Conservation (phyloP, 495 filamentous ascomycete species). For the Hypoxylon fuscum region DNA sequence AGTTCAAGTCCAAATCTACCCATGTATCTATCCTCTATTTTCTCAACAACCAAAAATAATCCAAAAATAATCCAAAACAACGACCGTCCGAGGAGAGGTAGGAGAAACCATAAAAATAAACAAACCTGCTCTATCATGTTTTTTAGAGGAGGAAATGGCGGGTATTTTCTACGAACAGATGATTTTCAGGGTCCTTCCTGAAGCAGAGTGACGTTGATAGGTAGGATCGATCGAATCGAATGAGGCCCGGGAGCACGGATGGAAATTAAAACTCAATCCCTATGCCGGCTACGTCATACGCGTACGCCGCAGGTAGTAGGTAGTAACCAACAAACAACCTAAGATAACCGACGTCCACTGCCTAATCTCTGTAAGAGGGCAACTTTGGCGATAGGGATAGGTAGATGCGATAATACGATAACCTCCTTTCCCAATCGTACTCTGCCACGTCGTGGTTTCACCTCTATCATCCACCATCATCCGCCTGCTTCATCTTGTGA, state of each 20-base stretch:
- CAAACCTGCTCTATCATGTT: neutral
- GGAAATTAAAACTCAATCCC: slow-evolving; percentile 3
- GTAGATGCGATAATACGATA: no score
- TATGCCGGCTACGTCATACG: slow-evolving; percentile 30
- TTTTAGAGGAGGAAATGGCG: slow-evolving; percentile 5
- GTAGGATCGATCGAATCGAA: slow-evolving; percentile 26
- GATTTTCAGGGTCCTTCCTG: slow-evolving; percentile 35
- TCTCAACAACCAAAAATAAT: no score
- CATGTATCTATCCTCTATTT: no score
- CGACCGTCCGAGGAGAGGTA: neutral
- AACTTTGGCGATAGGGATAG: neutral
- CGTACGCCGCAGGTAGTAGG: slow-evolving; percentile 2
- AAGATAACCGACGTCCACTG: no score
- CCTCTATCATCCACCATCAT: neutral
- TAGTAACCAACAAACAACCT: no score
- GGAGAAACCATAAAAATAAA: neutral
- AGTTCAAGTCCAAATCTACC: no score
- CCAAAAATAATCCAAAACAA: no score
- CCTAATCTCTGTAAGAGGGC: no score
- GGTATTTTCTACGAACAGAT: slow-evolving; percentile 14
- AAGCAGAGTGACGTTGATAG: slow-evolving; percentile 26
- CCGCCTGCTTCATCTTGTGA: neutral
- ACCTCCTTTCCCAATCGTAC: slow-evolving; percentile 3
- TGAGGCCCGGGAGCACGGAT: slow-evolving; percentile 5
- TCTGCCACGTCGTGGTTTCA: slow-evolving; percentile 11